Evolutionary conservation across 768 basidiomycete species (phyloP).

Genomic region (Hypsizygus marmoreus): DNA sequence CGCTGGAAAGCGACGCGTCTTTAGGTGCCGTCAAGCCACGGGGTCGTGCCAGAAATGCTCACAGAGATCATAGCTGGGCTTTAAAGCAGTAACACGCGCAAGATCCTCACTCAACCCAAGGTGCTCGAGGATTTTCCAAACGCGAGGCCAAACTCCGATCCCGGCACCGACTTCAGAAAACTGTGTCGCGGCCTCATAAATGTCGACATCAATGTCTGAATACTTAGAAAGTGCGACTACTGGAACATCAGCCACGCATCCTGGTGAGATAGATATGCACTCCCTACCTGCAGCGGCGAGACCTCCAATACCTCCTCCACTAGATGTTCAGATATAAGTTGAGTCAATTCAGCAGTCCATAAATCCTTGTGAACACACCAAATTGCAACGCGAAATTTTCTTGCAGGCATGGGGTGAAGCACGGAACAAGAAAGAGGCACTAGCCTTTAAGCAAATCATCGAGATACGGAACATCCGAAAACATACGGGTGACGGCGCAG

Average conservation of each 20-base stretch:
- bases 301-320: conserved; percentile 32
- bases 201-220: conserved; percentile 39
- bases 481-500: too few relatives aligned
- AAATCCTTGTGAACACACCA: conserved; percentile 2
- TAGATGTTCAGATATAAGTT: too few relatives aligned
- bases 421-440: too few relatives aligned
- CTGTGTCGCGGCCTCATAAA: conserved; percentile 42
- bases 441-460: too few relatives aligned
- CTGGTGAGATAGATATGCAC: not conserved
- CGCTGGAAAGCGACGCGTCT: conserved; percentile 12
- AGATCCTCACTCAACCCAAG: conserved; percentile 42
- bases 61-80: conserved; percentile 26
- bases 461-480: too few relatives aligned
- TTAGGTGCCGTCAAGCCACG: not conserved
- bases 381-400: conserved; percentile 13
- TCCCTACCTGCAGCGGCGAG: conserved; percentile 21
- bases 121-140: conserved; percentile 41
- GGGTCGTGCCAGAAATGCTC: conserved; percentile 1
- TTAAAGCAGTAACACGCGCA: conserved; percentile 19
- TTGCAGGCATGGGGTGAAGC: conserved; percentile 3
- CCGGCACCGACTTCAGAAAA: conserved; percentile 43
- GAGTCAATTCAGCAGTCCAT: too few relatives aligned
- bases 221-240: conserved; percentile 28
- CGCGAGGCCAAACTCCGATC: conserved; percentile 36
- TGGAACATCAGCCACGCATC: not conserved